Percentiles rank a stretch among this genome's conserved stretches.
Conservation (phyloP, 352 stramenopile genomes). For the Discostella stelligera region DNA sequence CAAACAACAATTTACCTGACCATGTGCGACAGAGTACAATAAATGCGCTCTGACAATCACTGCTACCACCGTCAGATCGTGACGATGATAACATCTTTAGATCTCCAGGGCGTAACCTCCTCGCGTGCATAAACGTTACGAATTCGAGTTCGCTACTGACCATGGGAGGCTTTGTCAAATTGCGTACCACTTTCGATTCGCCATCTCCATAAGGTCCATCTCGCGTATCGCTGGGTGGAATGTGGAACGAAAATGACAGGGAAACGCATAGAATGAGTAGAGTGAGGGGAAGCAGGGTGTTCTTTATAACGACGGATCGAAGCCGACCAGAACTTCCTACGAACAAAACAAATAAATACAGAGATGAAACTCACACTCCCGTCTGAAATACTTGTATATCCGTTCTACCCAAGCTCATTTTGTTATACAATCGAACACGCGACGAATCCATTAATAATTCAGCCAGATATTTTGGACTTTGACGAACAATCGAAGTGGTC, state of each 20-base stretch:
- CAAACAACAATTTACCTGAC: too few relatives aligned
- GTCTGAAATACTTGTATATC: constrained; percentile 54
- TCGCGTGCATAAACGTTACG: constrained; percentile 70
- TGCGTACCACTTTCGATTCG: constrained; percentile 76
- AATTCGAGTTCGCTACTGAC: constrained; percentile 65
- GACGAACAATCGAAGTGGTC: constrained; percentile 59
- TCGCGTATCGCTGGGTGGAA: constrained; percentile 26
- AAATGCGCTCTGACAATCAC: neutral
- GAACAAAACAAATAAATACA: neutral
- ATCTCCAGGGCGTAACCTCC: constrained; percentile 42
- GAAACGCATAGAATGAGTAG: neutral
- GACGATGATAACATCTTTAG: constrained; percentile 11
- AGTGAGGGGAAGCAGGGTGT: constrained; percentile 1
- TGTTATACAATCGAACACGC: constrained; percentile 73
- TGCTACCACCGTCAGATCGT: neutral
- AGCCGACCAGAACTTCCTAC: constrained; percentile 2
- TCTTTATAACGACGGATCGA: neutral
- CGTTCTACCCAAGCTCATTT: constrained; percentile 71
- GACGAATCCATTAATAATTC: constrained; percentile 74
- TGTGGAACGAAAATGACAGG: too few relatives aligned
- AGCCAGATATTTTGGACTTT: constrained; percentile 62
- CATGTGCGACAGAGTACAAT: too few relatives aligned
- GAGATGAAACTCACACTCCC: constrained; percentile 27
- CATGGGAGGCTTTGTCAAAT: constrained; percentile 70
- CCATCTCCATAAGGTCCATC: constrained; percentile 48